Percentiles rank a stretch among this genome's conserved stretches.
phyloP scores from a whole-genome alignment of 73 alveolate genomes.

The Paramecium bursaria region DNA sequence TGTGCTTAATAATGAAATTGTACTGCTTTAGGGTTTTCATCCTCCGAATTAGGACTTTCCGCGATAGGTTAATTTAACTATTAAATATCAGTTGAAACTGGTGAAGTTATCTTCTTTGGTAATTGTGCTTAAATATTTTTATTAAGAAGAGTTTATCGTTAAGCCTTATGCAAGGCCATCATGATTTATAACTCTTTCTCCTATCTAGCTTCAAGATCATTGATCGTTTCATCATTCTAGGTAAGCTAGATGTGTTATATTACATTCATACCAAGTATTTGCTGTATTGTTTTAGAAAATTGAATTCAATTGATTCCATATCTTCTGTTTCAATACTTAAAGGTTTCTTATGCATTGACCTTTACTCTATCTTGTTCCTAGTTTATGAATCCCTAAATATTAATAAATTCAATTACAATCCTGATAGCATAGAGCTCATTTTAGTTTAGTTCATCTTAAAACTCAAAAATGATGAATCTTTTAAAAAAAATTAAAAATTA shows the following conservation, averaged over 20 bases:
- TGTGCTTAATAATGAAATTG: no score
- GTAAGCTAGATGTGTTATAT: no score
- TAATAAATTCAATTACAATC: not conserved
- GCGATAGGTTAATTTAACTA: no score
- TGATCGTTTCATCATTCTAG: slow-evolving; percentile 37
- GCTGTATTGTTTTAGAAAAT: no score
- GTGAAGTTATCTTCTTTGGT: no score
- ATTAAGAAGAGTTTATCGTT: no score
- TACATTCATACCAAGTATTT: no score
- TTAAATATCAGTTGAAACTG: no score
- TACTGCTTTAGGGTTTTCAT: no score
- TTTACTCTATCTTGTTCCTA: slow-evolving; percentile 22
- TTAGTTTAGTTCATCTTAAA: not conserved
- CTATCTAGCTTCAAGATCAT: slow-evolving; percentile 39
- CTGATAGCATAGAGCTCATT: not conserved
- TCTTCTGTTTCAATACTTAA: slow-evolving; percentile 44
- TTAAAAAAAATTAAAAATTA: not conserved
- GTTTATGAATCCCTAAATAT: not conserved
- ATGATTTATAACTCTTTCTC: slow-evolving; percentile 30
- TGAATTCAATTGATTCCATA: no score
- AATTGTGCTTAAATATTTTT: no score
- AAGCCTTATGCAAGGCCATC: not conserved
- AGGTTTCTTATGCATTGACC: slow-evolving; percentile 7
- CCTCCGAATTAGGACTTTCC: no score
- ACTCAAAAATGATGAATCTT: slow-evolving; percentile 43